Evolutionary conservation across 2,329 filamentous ascomycete species (phyloP), one percentile per base, ranked within the genome.

Genomic region (Fusarium palustre): DNA sequence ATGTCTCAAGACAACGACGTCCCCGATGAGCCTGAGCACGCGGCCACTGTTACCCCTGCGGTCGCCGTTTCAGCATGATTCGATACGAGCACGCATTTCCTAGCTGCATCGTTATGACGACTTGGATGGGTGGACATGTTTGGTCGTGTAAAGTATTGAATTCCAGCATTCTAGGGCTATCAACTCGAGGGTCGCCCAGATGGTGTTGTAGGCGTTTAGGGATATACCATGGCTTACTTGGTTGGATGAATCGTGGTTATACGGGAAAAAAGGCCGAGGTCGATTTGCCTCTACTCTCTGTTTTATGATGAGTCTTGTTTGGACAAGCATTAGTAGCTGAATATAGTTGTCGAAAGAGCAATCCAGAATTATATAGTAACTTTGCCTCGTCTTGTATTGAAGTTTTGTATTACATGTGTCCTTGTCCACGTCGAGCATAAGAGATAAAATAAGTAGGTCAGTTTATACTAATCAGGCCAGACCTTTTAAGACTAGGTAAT

Each of bases 1-100:
- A 88, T 88, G 57, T 86, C 84, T 15, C 79, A 82, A 61, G 81
- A 87, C 48, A 65, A 66, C 8, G 64, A 87, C 55, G 80, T 84
- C 63, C 42, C 84, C 13, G 64, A 59, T 11, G 68, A 68, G 71
- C 79, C 81, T 10, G 80, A 83, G 69, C 65, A 70, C 24, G 76
- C 77, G 24, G 76, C 77, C 18, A 66, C 74, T 45, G 75, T 71
- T 49, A 71, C 73, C 31, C 74, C 77, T 22, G 70, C 75, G 7
- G 80, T 82, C 36, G 74, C 80, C 38, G 80, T 82, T 31, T 80
- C 77, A 55, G 81, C 81, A 46, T 82, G 64, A 76, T 62, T 57
- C 52, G 55, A 59, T 48, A 43, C 49, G 50, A 45, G 54, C 38
- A 39, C 45, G 56, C 45, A 55, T 62, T 47, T 71, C 41, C 61